These are phyloP conservation scores for Pugionium dolabratum DNA, from an alignment of 345 rosid genomes.

Conservation along the genomic window DNA sequence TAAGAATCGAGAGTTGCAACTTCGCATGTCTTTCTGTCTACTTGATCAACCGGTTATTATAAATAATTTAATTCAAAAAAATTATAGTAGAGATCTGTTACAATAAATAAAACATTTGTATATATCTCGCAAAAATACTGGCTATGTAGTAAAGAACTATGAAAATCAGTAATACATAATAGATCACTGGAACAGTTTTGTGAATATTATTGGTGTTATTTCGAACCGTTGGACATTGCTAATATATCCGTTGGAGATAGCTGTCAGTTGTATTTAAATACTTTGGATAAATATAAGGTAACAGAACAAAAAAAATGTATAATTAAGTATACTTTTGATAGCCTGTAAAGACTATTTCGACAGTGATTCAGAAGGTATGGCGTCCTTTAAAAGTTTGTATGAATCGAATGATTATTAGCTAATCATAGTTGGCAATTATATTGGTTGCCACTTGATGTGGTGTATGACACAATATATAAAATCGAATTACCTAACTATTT, in stretches of 20 bases:
- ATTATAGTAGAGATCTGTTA: too few relatives aligned
- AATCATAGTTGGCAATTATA: slow-evolving; percentile 26
- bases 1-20: slow-evolving; percentile 33
- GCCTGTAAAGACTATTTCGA: slow-evolving; percentile 33
- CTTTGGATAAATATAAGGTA: slow-evolving; percentile 5
- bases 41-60: slow-evolving; percentile 15
- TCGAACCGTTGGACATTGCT: slow-evolving; percentile 25
- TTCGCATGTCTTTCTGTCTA: slow-evolving; percentile 43
- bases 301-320: background rate
- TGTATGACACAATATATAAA: background rate
- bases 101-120: background rate
- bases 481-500: too few relatives aligned
- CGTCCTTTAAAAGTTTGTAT: slow-evolving; percentile 6
- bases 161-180: slow-evolving; percentile 17
- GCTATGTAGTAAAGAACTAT: background rate
- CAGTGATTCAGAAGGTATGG: slow-evolving; percentile 31
- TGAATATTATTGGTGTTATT: slow-evolving; percentile 12
- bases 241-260: slow-evolving; percentile 35
- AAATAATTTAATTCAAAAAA: too few relatives aligned
- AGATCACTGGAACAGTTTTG: background rate
- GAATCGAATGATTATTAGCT: slow-evolving; percentile 11
- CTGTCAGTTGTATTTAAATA: slow-evolving; percentile 34
- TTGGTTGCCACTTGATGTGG: slow-evolving; percentile 7
- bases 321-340: slow-evolving; percentile 15
- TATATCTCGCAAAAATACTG: too few relatives aligned